A percentile compares a stretch with the other conserved stretches of the same genome.
Conservation (phyloP, 2,329 filamentous ascomycete genomes). For the Sordariomycetes sp. region DNA sequence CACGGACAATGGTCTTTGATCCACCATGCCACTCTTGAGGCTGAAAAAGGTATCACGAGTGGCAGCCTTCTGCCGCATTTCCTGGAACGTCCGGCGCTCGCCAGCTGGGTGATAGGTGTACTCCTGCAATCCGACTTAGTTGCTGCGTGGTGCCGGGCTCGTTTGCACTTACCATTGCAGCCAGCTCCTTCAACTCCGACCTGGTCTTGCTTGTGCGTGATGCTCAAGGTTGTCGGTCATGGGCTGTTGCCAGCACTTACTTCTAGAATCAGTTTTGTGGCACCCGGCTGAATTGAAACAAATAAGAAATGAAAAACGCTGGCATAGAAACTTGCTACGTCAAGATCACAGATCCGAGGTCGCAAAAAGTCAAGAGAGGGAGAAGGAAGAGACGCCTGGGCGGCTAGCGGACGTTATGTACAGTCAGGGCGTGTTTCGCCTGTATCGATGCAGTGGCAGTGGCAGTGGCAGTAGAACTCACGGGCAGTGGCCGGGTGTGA, state of each 20-base stretch:
- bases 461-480: no score
- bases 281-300: no score
- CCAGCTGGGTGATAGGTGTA: constrained; percentile 23
- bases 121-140: no score
- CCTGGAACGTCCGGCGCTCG: constrained; percentile 29
- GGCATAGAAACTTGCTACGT: constrained; percentile 18
- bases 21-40: constrained; percentile 37
- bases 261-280: no score
- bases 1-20: constrained; percentile 54
- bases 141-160: no score
- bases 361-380: constrained; percentile 30
- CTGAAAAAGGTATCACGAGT: constrained; percentile 53
- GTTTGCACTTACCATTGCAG: constrained; percentile 3
- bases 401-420: constrained; percentile 42
- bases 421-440: no score
- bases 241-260: constrained; percentile 29
- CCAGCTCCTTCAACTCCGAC: background rate
- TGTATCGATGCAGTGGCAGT: no score
- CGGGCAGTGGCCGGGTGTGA: constrained; percentile 3
- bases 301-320: constrained; percentile 15
- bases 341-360: constrained; percentile 22
- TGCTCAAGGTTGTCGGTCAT: no score
- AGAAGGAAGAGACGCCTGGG: constrained; percentile 24
- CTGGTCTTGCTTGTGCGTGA: constrained; percentile 1
- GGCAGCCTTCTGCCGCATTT: constrained; percentile 43